These are phyloP conservation scores for Sedum album DNA, from an alignment of 164 flowering plant genomes.

Conservation along the genomic window DNA sequence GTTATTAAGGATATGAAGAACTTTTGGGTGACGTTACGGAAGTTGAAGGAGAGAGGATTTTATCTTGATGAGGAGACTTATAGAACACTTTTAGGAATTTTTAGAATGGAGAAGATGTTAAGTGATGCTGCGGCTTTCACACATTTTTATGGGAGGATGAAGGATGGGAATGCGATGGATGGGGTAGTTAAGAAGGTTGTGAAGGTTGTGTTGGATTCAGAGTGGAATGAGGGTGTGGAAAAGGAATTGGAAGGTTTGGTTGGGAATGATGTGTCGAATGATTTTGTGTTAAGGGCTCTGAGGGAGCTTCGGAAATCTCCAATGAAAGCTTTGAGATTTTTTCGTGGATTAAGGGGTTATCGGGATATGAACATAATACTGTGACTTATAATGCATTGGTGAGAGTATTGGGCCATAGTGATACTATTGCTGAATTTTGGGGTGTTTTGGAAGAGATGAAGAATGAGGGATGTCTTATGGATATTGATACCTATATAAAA, in stretches of 20 bases:
- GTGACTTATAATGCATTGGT: slow-evolving; percentile 62
- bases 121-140: slow-evolving; percentile 38
- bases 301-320: slow-evolving; percentile 17
- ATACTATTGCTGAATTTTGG: slow-evolving; percentile 54
- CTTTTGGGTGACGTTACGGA: slow-evolving; percentile 51
- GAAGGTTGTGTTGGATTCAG: slow-evolving; percentile 24
- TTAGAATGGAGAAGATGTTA: slow-evolving; percentile 35
- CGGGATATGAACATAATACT: slow-evolving; percentile 42
- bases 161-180: slow-evolving; percentile 34
- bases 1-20: slow-evolving; percentile 41
- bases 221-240: slow-evolving; percentile 48
- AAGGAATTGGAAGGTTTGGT: slow-evolving; percentile 34
- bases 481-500: slow-evolving; percentile 71
- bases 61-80: slow-evolving; percentile 53
- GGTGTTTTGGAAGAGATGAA: slow-evolving; percentile 58
- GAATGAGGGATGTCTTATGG: slow-evolving; percentile 51
- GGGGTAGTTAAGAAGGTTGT: slow-evolving; percentile 28
- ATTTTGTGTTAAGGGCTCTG: slow-evolving; percentile 19
- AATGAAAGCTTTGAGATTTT: slow-evolving; percentile 54
- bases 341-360: slow-evolving; percentile 40
- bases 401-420: slow-evolving; percentile 40
- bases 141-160: slow-evolving; percentile 37
- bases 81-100: slow-evolving; percentile 21
- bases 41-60: slow-evolving; percentile 57
- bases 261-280: slow-evolving; percentile 34